Percentiles rank a stretch among this genome's conserved stretches.
Conservation (phyloP, 202 grass and related monocot species). For the Carex arenaria region DNA sequence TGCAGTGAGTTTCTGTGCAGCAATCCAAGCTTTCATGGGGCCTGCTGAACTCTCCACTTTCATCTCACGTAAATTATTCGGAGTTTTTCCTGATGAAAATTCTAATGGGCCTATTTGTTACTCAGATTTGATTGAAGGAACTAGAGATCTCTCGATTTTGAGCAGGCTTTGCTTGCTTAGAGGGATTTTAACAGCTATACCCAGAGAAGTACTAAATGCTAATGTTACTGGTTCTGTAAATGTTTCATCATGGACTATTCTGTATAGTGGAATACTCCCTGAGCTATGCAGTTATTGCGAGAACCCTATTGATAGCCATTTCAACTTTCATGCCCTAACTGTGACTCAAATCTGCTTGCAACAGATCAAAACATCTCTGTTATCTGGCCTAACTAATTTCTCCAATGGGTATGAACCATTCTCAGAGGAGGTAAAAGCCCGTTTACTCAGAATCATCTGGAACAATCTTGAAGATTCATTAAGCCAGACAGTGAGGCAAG, state of each 20-base stretch:
- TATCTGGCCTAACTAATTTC: conserved; percentile 51
- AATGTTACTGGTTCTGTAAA: conserved; percentile 25
- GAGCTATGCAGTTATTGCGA: conserved; percentile 91
- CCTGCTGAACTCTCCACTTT: conserved; percentile 49
- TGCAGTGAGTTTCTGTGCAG: conserved; percentile 92
- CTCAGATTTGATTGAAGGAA: conserved; percentile 50
- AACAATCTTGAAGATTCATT: conserved; percentile 95
- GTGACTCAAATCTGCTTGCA: conserved; percentile 98
- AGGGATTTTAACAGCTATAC: conserved; percentile 85
- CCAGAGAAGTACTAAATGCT: conserved; percentile 62
- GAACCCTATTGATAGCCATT: conserved; percentile 91
- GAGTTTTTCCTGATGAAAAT: conserved; percentile 13
- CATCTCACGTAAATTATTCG: conserved; percentile 67
- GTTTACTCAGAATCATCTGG: conserved; percentile 86
- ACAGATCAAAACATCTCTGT: conserved; percentile 90
- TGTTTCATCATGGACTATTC: conserved; percentile 64
- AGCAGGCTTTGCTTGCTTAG: conserved; percentile 92
- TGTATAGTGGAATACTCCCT: conserved; percentile 82
- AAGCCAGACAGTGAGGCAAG: conserved; percentile 96
- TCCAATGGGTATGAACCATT: conserved; percentile 60
- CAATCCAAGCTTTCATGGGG: conserved; percentile 69
- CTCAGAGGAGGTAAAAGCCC: conserved; percentile 42
- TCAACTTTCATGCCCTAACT: conserved; percentile 97
- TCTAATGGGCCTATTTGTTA: conserved; percentile 23
- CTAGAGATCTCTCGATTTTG: conserved; percentile 63